phyloP scores from a whole-genome alignment of 441 rosid species.

The Populus hybrid region DNA sequence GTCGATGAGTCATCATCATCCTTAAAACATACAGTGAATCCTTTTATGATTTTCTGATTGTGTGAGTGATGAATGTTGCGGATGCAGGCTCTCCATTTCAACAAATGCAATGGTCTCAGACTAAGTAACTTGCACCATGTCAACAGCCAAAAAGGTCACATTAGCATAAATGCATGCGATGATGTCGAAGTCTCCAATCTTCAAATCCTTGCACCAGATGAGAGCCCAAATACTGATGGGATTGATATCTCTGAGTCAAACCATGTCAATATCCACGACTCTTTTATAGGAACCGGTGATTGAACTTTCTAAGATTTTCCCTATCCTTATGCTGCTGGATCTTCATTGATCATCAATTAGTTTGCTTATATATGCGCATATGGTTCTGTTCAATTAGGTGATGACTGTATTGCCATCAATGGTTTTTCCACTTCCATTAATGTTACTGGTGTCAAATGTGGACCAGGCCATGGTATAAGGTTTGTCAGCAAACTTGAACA shows the following conservation, averaged over 20 bases:
- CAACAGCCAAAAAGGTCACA: constrained; percentile 19
- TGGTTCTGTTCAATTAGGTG: constrained; percentile 16
- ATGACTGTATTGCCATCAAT: constrained; percentile 32
- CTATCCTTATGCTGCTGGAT: neutral
- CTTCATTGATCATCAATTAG: neutral
- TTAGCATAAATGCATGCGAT: neutral
- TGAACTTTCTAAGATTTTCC: neutral
- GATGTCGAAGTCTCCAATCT: neutral
- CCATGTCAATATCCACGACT: neutral
- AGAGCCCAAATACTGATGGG: constrained; percentile 7
- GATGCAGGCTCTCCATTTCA: constrained; percentile 12
- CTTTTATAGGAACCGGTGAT: constrained; percentile 9
- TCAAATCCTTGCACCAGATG: neutral
- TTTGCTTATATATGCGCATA: neutral
- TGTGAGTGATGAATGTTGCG: neutral
- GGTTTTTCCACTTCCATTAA: constrained; percentile 17
- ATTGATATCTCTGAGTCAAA: constrained; percentile 5
- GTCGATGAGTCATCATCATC: neutral
- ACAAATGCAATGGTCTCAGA: constrained; percentile 1
- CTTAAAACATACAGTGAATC: neutral
- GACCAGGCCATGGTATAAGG: constrained; percentile 41
- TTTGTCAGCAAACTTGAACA: neutral
- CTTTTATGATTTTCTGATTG: neutral
- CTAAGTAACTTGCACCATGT: constrained; percentile 1
- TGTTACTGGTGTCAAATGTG: constrained; percentile 20